Evolutionary conservation across 192 early-diverging fungal genomes (phyloP), one percentile per base, ranked within the genome.

Genomic region (Entomortierella parvispora): DNA sequence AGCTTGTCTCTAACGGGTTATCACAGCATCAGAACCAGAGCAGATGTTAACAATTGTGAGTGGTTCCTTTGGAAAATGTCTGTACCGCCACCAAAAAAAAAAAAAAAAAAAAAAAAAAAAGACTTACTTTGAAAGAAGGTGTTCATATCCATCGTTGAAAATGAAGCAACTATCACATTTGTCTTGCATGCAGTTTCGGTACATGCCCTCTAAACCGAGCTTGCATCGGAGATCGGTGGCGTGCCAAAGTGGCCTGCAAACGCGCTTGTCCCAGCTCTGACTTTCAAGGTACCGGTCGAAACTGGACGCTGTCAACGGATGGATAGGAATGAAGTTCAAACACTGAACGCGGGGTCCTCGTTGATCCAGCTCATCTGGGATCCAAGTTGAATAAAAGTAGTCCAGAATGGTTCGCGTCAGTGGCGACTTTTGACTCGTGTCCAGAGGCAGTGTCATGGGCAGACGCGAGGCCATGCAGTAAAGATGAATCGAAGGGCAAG

Each of bases 241-340:
- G 53, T 77, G 74, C 74, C 74, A 77, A 18, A 77, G 37, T n/a
- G 74, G 74, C 32, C 74, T 31, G 23, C 65, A 68, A 29, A 77
- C 25, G 31, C 74, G 74, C 32, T 77, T 77, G 74, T 64, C 68
- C 74, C 74, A 77, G 54, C 44, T 57, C 37, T 64, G 74, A 12
- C 65, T 53, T 40, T 77, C 74, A 31, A 77, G 28, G 25, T 77
- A 77, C 8, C 74, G 58, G 9, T 77, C 74, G 59, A 77, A 77
- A 31, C 74, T 57, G 1, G 74, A 68, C 0, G 74, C 74, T 0
- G 74, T 67, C 54, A 77, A 58, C 0, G 74, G 74, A 32, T 77
- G 71, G 43, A 76, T 76, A n/a, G 71, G 71, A 54, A 76, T 76
- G 62, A 76, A 76, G 59, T 76, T 76, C 50, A 76, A 58, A 22